These are phyloP conservation scores for Helicostylum pulchrum DNA, from an alignment of 192 early-diverging fungal genomes.

Conservation along the genomic window DNA sequence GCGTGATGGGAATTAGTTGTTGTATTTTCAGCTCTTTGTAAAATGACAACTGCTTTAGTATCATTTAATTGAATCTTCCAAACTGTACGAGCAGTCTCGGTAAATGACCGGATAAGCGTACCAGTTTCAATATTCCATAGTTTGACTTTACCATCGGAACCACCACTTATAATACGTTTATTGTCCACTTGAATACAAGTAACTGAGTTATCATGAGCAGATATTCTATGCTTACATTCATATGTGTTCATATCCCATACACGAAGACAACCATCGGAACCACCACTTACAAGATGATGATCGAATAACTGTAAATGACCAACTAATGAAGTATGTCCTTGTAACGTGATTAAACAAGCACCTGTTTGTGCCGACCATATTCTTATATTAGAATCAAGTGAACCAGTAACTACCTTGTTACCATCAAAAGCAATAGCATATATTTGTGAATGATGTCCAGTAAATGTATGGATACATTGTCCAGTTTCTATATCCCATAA, in stretches of 20 bases:
- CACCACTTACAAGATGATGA: slow-evolving; percentile 85
- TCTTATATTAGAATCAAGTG: slow-evolving; percentile 87
- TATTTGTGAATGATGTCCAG: slow-evolving; percentile 92
- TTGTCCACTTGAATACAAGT: slow-evolving; percentile 96
- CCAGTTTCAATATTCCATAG: slow-evolving; percentile 93
- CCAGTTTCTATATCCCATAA: slow-evolving; percentile 87
- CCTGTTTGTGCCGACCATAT: slow-evolving; percentile 90
- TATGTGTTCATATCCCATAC: slow-evolving; percentile 78
- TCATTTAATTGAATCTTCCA: slow-evolving; percentile 69
- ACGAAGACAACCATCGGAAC: slow-evolving; percentile 87
- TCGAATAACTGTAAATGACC: slow-evolving; percentile 57
- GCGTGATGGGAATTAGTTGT: slow-evolving; percentile 14
- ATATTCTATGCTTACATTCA: slow-evolving; percentile 62
- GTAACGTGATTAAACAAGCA: slow-evolving; percentile 67
- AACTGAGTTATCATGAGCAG: slow-evolving; percentile 78
- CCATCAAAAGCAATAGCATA: slow-evolving; percentile 91
- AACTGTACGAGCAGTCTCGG: slow-evolving; percentile 75
- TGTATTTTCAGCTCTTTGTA: slow-evolving; percentile 35
- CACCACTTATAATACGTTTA: slow-evolving; percentile 85
- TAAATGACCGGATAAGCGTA: slow-evolving; percentile 76
- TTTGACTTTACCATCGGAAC: slow-evolving; percentile 88
- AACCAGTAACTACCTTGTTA: slow-evolving; percentile 80
- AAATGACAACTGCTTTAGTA: slow-evolving; percentile 51
- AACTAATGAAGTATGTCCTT: slow-evolving; percentile 93
- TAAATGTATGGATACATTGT: slow-evolving; percentile 61